These are phyloP conservation scores for Aspergillus hancockii DNA, from an alignment of 495 filamentous ascomycete genomes.

Conservation along the genomic window DNA sequence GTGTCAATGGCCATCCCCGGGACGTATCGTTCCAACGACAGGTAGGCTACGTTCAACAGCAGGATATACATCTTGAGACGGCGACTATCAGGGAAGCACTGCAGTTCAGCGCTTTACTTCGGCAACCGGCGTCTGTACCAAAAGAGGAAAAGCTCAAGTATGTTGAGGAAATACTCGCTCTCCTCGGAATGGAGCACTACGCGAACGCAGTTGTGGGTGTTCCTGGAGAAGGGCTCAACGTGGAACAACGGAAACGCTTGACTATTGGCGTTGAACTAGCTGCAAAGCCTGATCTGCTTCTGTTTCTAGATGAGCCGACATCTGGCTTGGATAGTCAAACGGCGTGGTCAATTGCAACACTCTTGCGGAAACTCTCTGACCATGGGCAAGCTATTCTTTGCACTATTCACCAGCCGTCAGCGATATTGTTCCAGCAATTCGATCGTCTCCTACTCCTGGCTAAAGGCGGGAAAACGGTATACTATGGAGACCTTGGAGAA, in stretches of 20 bases:
- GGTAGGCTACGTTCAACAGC: slow-evolving; percentile 94
- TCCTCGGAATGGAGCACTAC: slow-evolving; percentile 71
- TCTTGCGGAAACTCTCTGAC: slow-evolving; percentile 71
- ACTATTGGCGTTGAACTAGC: slow-evolving; percentile 88
- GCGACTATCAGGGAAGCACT: slow-evolving; percentile 83
- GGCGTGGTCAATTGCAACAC: slow-evolving; percentile 79
- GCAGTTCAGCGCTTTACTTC: slow-evolving; percentile 79
- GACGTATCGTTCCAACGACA: slow-evolving; percentile 84
- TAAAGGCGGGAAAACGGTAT: slow-evolving; percentile 72
- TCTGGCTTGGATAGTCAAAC: slow-evolving; percentile 80
- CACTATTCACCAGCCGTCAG: slow-evolving; percentile 88
- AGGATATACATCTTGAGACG: slow-evolving; percentile 86
- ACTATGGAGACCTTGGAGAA: slow-evolving; percentile 61
- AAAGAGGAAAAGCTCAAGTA: slow-evolving; percentile 83
- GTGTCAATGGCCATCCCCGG: slow-evolving; percentile 52
- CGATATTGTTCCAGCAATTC: slow-evolving; percentile 85
- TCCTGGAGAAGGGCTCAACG: slow-evolving; percentile 62
- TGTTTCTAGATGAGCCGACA: slow-evolving; percentile 87
- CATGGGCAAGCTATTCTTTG: slow-evolving; percentile 82
- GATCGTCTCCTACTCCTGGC: slow-evolving; percentile 77
- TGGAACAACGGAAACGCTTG: slow-evolving; percentile 80
- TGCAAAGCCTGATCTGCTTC: slow-evolving; percentile 75
- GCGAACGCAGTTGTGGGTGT: slow-evolving; percentile 32
- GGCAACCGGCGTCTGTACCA: slow-evolving; percentile 71
- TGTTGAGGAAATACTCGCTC: slow-evolving; percentile 86